Percentiles rank a stretch among this genome's conserved stretches.
Conservation (phyloP, 768 basidiomycete genomes). For the Cubamyces lactineus region DNA sequence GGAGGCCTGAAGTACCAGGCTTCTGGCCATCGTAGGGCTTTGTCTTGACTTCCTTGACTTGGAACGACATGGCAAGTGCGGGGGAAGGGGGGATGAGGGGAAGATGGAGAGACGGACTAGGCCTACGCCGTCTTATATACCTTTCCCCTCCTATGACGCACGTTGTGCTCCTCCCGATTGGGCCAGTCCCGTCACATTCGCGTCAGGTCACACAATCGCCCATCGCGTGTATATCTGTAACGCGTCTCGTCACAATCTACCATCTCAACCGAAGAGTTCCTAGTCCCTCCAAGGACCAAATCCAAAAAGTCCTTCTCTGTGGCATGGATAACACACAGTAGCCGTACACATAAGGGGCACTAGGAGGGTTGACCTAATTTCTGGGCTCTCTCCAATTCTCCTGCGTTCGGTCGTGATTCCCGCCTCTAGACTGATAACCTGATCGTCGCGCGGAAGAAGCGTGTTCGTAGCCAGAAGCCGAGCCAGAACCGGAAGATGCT, state of each 20-base stretch:
- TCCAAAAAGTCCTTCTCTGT: too few species aligned
- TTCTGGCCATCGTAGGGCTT: conserved; percentile 94
- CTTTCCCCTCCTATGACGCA: conserved; percentile 22
- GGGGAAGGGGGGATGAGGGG: conserved; percentile 12
- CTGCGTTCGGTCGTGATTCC: conserved; percentile 9
- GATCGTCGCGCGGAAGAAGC: conserved; percentile 12
- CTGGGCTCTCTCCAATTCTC: conserved; percentile 7
- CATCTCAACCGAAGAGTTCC: too few species aligned
- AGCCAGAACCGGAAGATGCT: not conserved
- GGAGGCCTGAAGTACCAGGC: conserved; percentile 96
- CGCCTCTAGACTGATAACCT: conserved; percentile 1
- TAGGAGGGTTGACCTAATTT: not conserved
- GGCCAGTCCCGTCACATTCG: conserved; percentile 23
- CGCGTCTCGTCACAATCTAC: not conserved
- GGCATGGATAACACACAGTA: too few species aligned
- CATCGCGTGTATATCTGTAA: conserved; percentile 4
- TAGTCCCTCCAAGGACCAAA: too few species aligned
- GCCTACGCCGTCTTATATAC: conserved; percentile 20
- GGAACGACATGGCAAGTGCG: conserved; percentile 41
- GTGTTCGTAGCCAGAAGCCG: not conserved
- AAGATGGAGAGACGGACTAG: conserved; percentile 5
- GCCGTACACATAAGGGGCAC: too few species aligned
- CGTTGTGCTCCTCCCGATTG: conserved; percentile 16
- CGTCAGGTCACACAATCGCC: conserved; percentile 22
- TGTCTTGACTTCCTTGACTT: conserved; percentile 71